phyloP scores from a whole-genome alignment of 2,329 filamentous ascomycete species.

The Stagonosporopsis chrysanthemi region DNA sequence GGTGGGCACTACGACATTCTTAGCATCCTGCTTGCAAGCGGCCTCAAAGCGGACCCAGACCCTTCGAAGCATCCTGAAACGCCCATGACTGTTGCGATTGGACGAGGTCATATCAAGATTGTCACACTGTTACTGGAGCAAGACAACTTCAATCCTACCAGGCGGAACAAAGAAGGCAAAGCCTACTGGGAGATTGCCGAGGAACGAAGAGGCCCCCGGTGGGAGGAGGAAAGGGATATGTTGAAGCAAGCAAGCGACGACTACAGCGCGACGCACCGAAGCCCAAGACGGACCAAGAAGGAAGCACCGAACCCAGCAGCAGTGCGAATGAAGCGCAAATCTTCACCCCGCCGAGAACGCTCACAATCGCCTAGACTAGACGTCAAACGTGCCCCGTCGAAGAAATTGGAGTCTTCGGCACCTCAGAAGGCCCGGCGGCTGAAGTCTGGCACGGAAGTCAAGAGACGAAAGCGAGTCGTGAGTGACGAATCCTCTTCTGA shows the following conservation, averaged over 20 bases:
- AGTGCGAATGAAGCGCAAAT: slow-evolving; percentile 43
- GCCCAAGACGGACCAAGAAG: slow-evolving; percentile 45
- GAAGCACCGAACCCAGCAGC: slow-evolving; percentile 38
- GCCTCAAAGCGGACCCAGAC: slow-evolving; percentile 59
- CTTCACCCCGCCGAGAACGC: slow-evolving; percentile 43
- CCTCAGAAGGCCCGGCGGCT: slow-evolving; percentile 47
- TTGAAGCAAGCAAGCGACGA: slow-evolving; percentile 78
- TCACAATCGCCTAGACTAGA: slow-evolving; percentile 45
- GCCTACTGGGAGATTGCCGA: slow-evolving; percentile 89
- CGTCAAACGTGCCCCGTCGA: slow-evolving; percentile 33
- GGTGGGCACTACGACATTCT: slow-evolving; percentile 90
- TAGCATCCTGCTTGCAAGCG: slow-evolving; percentile 68
- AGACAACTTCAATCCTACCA: slow-evolving; percentile 81
- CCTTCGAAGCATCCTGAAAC: slow-evolving; percentile 86
- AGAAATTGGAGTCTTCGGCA: slow-evolving; percentile 33
- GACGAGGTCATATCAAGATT: slow-evolving; percentile 84
- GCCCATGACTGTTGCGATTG: slow-evolving; percentile 93
- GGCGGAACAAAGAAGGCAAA: slow-evolving; percentile 73
- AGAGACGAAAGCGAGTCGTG: slow-evolving; percentile 43
- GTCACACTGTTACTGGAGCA: slow-evolving; percentile 81
- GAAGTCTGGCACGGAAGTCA: slow-evolving; percentile 44
- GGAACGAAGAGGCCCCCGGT: slow-evolving; percentile 82
- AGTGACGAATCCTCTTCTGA: slow-evolving; percentile 47
- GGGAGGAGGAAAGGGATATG: slow-evolving; percentile 85
- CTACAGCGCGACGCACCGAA: slow-evolving; percentile 47